A percentile compares a stretch with the other conserved stretches of the same genome.
Evolutionary conservation across 257 asterid species (phyloP).

Genomic region (Handroanthus guayacan): DNA sequence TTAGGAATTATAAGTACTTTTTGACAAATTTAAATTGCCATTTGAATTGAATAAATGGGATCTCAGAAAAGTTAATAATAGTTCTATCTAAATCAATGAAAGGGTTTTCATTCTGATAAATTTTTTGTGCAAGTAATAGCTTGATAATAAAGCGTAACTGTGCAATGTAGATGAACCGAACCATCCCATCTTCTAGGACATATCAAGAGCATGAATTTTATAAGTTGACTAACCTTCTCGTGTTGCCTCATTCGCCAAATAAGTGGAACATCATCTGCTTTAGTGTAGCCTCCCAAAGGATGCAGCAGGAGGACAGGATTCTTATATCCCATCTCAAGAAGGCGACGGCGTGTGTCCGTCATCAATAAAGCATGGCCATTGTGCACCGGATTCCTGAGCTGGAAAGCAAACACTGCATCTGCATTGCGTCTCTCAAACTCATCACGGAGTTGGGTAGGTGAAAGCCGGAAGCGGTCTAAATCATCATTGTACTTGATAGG

Average conservation of each 20-base stretch:
- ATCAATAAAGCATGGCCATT: constrained; percentile 90
- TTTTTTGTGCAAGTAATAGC: too few relatives aligned
- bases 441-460: constrained; percentile 79
- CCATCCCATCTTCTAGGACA: neutral
- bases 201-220: neutral
- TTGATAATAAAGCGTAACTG: too few relatives aligned
- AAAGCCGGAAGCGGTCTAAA: constrained; percentile 81
- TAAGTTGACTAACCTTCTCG: constrained; percentile 69
- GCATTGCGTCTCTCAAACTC: constrained; percentile 81
- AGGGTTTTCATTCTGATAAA: too few relatives aligned
- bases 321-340: constrained; percentile 89
- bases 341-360: constrained; percentile 92
- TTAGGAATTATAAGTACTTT: too few relatives aligned
- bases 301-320: constrained; percentile 87
- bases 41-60: too few relatives aligned
- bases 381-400: constrained; percentile 94
- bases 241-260: constrained; percentile 96
- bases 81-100: too few relatives aligned
- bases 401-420: constrained; percentile 96
- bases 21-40: too few relatives aligned
- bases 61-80: too few relatives aligned
- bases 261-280: constrained; percentile 94
- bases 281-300: constrained; percentile 93
- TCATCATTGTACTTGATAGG: constrained; percentile 77
- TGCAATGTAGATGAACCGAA: too few relatives aligned